These are phyloP conservation scores for Physocladia obscura DNA, from an alignment of 192 early-diverging fungal species.

Conservation along the genomic window DNA sequence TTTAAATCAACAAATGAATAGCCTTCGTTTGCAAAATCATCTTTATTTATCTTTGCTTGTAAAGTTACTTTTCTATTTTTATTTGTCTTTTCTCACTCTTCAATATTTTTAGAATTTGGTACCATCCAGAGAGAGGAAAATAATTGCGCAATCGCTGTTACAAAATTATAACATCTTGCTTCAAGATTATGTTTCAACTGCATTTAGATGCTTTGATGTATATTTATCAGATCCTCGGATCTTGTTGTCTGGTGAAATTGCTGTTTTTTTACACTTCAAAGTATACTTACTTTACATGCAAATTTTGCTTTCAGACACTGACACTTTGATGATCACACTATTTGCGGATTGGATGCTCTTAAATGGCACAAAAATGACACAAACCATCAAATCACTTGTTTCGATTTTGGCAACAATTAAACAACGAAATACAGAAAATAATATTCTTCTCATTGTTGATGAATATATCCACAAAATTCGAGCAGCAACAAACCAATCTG, in stretches of 20 bases:
- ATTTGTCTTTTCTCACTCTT: too few species aligned
- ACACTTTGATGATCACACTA: constrained; percentile 17
- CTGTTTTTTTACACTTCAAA: too few species aligned
- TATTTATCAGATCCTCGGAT: constrained; percentile 5
- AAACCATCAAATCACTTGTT: background rate
- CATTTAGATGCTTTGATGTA: background rate
- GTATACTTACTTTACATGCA: too few species aligned
- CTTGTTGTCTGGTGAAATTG: constrained; percentile 1
- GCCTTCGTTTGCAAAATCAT: constrained; percentile 11
- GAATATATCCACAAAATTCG: constrained; percentile 14
- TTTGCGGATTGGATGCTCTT: constrained; percentile 8
- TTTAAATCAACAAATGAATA: constrained; percentile 11
- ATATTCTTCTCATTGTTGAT: background rate
- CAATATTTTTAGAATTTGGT: constrained; percentile 1
- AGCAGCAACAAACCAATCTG: background rate
- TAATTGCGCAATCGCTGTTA: background rate
- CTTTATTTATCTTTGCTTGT: constrained; percentile 7
- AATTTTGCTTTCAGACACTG: constrained; percentile 14
- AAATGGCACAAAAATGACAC: background rate
- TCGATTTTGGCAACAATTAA: constrained; percentile 6
- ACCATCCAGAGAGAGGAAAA: background rate
- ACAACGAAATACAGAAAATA: background rate
- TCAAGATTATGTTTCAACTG: background rate
- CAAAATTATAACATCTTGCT: constrained; percentile 3
- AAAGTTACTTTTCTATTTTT: too few species aligned